These are phyloP conservation scores for Amesomyces nigricolor DNA, from an alignment of 2,329 filamentous ascomycete species.

Conservation along the genomic window DNA sequence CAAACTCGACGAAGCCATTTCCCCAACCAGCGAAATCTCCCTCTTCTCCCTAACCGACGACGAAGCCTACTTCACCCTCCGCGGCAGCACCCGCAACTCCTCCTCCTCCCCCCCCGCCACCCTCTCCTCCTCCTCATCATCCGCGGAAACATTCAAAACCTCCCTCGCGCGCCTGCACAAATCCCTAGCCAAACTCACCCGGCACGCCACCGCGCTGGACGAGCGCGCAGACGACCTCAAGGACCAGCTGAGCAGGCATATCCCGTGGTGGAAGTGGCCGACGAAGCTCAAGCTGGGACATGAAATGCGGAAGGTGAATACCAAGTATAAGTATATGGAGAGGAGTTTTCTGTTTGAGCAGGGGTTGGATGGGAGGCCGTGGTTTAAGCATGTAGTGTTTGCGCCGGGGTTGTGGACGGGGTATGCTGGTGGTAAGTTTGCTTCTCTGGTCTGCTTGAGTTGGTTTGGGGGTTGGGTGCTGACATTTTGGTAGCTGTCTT, in stretches of 20 bases:
- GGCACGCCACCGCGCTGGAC: constrained; percentile 13
- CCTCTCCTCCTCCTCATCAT: neutral
- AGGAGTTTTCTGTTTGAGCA: constrained; percentile 68
- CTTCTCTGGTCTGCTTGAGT: neutral
- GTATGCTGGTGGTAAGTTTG: constrained; percentile 65
- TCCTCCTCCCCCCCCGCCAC: neutral
- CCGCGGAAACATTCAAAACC: constrained; percentile 18
- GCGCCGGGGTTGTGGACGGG: constrained; percentile 89
- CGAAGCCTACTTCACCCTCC: constrained; percentile 34
- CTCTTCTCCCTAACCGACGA: constrained; percentile 23
- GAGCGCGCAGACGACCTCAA: constrained; percentile 41
- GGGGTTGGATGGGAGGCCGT: constrained; percentile 72
- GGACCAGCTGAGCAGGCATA: constrained; percentile 34
- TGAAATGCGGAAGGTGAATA: constrained; percentile 63
- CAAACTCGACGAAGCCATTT: constrained; percentile 36
- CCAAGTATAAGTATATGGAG: constrained; percentile 79
- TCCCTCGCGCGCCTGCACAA: constrained; percentile 31
- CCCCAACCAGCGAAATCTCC: constrained; percentile 2
- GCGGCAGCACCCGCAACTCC: constrained; percentile 22
- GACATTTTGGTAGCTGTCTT: constrained; percentile 45
- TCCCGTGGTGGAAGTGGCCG: constrained; percentile 77
- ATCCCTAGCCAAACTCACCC: constrained; percentile 31
- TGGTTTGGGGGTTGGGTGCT: constrained; percentile 8
- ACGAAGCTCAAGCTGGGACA: constrained; percentile 50
- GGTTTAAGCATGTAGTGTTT: constrained; percentile 96